Evolutionary conservation across 805 yeast genomes (phyloP).

Genomic region (Wickerhamiella sergipiensis): DNA sequence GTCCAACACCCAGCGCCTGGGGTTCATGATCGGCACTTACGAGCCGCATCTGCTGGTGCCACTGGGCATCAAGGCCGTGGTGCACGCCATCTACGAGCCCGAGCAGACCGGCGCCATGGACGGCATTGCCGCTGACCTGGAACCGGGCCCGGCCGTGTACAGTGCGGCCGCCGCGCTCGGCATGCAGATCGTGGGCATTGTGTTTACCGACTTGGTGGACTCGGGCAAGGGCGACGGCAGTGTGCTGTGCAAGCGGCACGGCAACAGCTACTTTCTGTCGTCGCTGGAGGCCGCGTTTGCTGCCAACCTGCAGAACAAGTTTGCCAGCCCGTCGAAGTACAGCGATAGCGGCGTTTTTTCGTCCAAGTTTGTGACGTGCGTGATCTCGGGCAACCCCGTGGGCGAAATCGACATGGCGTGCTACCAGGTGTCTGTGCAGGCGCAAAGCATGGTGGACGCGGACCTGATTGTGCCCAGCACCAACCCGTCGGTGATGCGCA

Average conservation of each 20-base stretch:
- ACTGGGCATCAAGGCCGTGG: constrained; percentile 84
- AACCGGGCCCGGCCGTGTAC: constrained; percentile 31
- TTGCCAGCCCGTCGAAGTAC: constrained; percentile 53
- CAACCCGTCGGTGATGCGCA: constrained; percentile 74
- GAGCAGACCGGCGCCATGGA: constrained; percentile 79
- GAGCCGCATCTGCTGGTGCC: constrained; percentile 73
- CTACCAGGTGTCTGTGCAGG: constrained; percentile 78
- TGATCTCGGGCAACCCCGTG: constrained; percentile 71
- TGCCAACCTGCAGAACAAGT: constrained; percentile 55
- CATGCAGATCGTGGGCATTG: constrained; percentile 59
- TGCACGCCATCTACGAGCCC: constrained; percentile 88
- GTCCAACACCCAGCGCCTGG: constrained; percentile 78
- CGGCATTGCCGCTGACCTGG: constrained; percentile 54
- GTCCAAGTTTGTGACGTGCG: constrained; percentile 88
- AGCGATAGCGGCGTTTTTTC: constrained; percentile 54
- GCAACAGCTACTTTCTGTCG: constrained; percentile 76
- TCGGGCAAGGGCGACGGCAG: constrained; percentile 77
- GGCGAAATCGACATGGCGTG: constrained; percentile 86
- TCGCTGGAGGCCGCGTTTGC: constrained; percentile 81
- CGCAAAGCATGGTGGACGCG: constrained; percentile 78
- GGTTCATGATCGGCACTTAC: constrained; percentile 72
- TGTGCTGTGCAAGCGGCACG: constrained; percentile 85
- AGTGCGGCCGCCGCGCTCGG: constrained; percentile 39
- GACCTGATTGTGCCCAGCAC: constrained; percentile 79
- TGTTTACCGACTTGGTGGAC: constrained; percentile 83